A percentile compares a stretch with the other conserved stretches of the same genome.
Evolutionary conservation across 208 protist genomes (phyloP).

Genomic region (Acanthamoeba rhysodes): DNA sequence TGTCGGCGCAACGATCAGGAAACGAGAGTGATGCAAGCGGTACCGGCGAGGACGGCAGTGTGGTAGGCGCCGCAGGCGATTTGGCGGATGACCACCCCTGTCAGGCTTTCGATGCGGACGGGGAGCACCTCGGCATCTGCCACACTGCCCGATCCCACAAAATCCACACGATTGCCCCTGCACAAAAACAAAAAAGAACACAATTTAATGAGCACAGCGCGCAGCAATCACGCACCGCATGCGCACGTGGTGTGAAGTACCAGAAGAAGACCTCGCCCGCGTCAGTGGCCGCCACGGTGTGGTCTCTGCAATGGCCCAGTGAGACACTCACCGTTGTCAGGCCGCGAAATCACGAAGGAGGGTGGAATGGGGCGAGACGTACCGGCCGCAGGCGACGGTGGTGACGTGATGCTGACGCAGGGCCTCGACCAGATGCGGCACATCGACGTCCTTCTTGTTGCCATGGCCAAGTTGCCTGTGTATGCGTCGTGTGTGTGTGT

Average conservation of each 20-base stretch:
- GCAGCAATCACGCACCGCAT: not conserved
- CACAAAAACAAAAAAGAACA: not conserved
- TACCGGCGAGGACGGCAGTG: not conserved
- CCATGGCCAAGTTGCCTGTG: not conserved
- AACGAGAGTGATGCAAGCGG: not conserved
- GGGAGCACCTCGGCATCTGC: not conserved
- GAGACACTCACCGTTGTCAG: not conserved
- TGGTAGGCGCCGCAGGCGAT: slow-evolving; percentile 16
- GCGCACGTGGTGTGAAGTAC: not conserved
- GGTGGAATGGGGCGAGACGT: not conserved
- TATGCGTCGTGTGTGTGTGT: not conserved
- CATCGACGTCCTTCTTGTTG: slow-evolving; percentile 16
- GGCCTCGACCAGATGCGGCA: not conserved
- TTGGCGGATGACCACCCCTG: not conserved
- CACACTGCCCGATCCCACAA: not conserved
- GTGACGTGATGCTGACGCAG: slow-evolving; percentile 10
- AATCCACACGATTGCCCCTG: slow-evolving; percentile 26
- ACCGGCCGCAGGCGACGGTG: slow-evolving; percentile 22
- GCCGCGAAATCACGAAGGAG: not conserved
- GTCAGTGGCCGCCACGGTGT: not conserved
- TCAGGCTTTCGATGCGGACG: not conserved
- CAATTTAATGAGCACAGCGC: not conserved
- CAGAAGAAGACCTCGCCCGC: not conserved
- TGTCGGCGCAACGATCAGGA: not conserved
- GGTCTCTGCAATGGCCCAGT: not conserved